These are phyloP conservation scores for Coniochaeta sp. DNA, from an alignment of 2,329 filamentous ascomycete genomes.

Conservation along the genomic window DNA sequence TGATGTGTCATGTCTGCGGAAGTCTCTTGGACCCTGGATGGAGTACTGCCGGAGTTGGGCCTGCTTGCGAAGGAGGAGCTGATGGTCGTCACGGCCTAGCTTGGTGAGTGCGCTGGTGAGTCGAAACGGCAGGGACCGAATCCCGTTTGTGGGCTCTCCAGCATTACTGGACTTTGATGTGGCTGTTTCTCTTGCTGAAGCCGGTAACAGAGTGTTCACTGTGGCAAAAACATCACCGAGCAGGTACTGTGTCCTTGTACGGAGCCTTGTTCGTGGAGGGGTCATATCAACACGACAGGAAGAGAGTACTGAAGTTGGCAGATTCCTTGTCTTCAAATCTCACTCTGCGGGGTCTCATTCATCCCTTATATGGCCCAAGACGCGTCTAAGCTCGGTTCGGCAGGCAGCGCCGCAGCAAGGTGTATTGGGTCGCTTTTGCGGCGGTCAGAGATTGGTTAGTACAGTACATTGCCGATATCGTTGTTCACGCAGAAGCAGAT, in stretches of 20 bases:
- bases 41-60: constrained; percentile 1
- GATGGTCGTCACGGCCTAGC: neutral
- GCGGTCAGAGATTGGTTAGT: neutral
- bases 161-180: neutral
- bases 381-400: neutral
- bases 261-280: neutral
- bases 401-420: neutral
- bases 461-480: neutral
- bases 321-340: neutral
- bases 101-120: neutral
- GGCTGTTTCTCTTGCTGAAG: neutral
- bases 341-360: neutral
- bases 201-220: neutral
- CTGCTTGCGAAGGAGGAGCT: constrained; percentile 5
- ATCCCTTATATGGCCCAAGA: neutral
- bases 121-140: neutral
- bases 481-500: neutral
- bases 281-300: neutral
- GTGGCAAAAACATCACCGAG: neutral
- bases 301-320: neutral
- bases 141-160: neutral
- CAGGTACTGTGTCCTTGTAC: neutral
- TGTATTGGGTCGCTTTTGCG: neutral
- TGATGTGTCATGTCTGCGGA: neutral
- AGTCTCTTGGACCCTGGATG: neutral